Conservation (phyloP, 2,329 filamentous ascomycete species). For the Cercospora sojina region DNA sequence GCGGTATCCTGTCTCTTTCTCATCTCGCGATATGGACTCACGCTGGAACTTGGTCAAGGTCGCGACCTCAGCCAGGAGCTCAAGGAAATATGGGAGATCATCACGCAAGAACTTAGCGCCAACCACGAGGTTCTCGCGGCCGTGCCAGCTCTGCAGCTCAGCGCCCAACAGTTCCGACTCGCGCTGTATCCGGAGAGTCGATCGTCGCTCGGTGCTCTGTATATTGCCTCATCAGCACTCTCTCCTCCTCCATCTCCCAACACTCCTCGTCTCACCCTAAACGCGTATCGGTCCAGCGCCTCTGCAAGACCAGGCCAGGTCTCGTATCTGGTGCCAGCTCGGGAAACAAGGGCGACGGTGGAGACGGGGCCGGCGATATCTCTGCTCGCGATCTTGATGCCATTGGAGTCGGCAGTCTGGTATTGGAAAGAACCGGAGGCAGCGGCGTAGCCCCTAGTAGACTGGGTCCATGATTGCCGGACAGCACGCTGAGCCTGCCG, state of each 20-base stretch:
- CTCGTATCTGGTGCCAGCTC: slow-evolving; percentile 93
- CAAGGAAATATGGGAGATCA: slow-evolving; percentile 95
- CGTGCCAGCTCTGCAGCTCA: slow-evolving; percentile 82
- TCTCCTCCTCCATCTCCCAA: slow-evolving; percentile 2
- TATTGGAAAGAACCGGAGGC: slow-evolving; percentile 79
- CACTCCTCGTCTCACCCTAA: slow-evolving; percentile 67
- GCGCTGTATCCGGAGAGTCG: slow-evolving; percentile 86
- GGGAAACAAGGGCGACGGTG: slow-evolving; percentile 85
- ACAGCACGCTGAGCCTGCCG: slow-evolving; percentile 63
- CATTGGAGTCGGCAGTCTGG: slow-evolving; percentile 79
- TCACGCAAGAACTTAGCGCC: slow-evolving; percentile 93
- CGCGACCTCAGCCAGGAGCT: slow-evolving; percentile 89
- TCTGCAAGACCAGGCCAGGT: slow-evolving; percentile 83
- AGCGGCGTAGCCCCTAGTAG: slow-evolving; percentile 60
- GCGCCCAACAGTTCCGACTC: slow-evolving; percentile 94
- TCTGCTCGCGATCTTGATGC: slow-evolving; percentile 89
- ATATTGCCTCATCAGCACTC: slow-evolving; percentile 23
- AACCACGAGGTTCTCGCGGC: slow-evolving; percentile 87
- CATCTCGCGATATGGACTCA: slow-evolving; percentile 39
- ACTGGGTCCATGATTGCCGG: slow-evolving; percentile 60
- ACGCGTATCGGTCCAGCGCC: slow-evolving; percentile 91
- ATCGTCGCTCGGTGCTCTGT: slow-evolving; percentile 82
- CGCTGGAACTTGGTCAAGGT: slow-evolving; percentile 80
- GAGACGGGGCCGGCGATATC: slow-evolving; percentile 86
- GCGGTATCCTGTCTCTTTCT: slow-evolving; percentile 8